phyloP scores from a whole-genome alignment of 2,329 filamentous ascomycete genomes.

The Calonectria pauciramosa region DNA sequence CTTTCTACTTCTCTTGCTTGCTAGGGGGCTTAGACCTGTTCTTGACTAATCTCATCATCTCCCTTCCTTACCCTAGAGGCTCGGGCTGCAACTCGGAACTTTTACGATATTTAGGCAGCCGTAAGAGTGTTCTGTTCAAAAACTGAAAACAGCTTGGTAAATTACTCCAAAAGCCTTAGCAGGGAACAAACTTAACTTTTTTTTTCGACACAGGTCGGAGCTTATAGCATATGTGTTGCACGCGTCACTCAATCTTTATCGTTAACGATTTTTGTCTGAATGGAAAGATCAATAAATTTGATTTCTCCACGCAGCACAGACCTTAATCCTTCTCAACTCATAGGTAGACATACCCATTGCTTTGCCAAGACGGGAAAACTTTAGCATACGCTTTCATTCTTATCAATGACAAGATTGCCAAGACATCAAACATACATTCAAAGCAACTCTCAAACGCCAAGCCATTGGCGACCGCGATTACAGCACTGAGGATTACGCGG shows the following conservation, averaged over 20 bases:
- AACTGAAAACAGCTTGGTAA: no score
- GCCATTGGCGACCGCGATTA: neutral
- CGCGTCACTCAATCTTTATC: neutral
- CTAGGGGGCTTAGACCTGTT: no score
- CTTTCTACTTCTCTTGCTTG: no score
- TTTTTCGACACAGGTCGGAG: no score
- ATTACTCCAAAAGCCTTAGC: no score
- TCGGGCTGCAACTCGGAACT: no score
- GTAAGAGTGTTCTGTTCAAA: no score
- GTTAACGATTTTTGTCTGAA: neutral
- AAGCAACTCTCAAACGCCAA: neutral
- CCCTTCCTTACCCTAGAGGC: no score
- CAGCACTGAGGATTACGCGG: neutral
- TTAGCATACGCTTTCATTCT: neutral
- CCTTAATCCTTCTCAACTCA: neutral
- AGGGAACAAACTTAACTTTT: no score
- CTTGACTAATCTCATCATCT: no score
- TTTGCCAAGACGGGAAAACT: neutral
- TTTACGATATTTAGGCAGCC: no score
- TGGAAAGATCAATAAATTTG: neutral
- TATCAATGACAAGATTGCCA: neutral
- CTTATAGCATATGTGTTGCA: no score
- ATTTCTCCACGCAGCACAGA: neutral
- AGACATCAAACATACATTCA: neutral
- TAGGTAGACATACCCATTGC: neutral